Percentiles rank a stretch among this genome's conserved stretches.
Evolutionary conservation across 78 protist genomes (phyloP).

Genomic region (Dictyostelium brefeldianum): DNA sequence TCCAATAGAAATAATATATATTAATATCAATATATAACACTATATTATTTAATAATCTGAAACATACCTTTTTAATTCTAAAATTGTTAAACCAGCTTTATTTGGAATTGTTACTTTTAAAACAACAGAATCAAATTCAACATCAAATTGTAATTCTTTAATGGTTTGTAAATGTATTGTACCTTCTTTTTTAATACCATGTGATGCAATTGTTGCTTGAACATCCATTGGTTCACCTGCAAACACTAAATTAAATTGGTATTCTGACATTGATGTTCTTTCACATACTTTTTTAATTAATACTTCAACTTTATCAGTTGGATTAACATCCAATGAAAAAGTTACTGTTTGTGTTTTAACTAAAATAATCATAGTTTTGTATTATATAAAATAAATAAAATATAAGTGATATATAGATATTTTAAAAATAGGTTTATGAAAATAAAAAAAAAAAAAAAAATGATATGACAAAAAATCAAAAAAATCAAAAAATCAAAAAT

Average conservation of each 20-base stretch:
- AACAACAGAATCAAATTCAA: constrained; percentile 24
- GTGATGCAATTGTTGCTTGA: constrained; percentile 11
- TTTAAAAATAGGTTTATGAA: not conserved
- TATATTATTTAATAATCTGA: not conserved
- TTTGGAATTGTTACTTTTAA: constrained; percentile 40
- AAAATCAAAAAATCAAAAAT: no score
- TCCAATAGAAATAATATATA: not conserved
- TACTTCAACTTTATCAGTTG: constrained; percentile 31
- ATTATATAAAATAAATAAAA: no score
- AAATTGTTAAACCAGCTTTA: constrained; percentile 24
- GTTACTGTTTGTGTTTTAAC: constrained; percentile 72
- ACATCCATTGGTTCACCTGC: constrained; percentile 58
- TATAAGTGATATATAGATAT: not conserved
- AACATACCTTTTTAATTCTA: constrained; percentile 30
- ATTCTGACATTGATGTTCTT: constrained; percentile 20
- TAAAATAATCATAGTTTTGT: constrained; percentile 81
- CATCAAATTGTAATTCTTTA: constrained; percentile 43
- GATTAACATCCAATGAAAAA: constrained; percentile 60
- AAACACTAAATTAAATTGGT: constrained; percentile 47
- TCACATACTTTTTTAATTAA: constrained; percentile 42
- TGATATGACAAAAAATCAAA: not conserved
- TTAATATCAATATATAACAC: no score
- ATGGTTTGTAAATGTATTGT: constrained; percentile 66
- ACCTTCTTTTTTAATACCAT: constrained; percentile 70
- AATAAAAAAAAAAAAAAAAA: not conserved